phyloP scores from a whole-genome alignment of 1,139 yeast genomes.

The Zygosaccharomyces pseudobailii region DNA sequence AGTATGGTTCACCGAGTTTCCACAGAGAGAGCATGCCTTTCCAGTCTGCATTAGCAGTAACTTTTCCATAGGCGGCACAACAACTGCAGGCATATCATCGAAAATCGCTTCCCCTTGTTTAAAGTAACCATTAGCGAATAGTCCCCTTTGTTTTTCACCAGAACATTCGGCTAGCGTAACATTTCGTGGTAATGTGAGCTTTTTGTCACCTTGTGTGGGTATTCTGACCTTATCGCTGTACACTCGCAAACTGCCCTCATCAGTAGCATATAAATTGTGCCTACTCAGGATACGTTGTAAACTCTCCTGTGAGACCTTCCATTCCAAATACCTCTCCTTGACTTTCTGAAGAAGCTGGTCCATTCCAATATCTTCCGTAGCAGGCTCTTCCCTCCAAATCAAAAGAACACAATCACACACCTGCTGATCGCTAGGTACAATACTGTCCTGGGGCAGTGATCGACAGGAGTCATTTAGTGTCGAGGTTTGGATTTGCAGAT shows the following conservation, averaged over 20 bases:
- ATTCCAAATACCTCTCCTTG: constrained; percentile 48
- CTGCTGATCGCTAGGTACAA: constrained; percentile 59
- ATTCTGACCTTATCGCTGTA: constrained; percentile 53
- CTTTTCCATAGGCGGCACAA: constrained; percentile 69
- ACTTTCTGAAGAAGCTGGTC: constrained; percentile 51
- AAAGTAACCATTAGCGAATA: constrained; percentile 43
- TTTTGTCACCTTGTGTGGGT: constrained; percentile 42
- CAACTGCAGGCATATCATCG: constrained; percentile 60
- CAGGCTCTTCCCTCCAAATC: constrained; percentile 66
- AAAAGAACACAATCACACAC: constrained; percentile 57
- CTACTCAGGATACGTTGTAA: constrained; percentile 50
- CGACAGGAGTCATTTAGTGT: constrained; percentile 13
- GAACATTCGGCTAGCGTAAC: constrained; percentile 42
- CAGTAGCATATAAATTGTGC: constrained; percentile 43
- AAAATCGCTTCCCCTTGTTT: constrained; percentile 52
- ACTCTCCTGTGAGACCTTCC: constrained; percentile 61
- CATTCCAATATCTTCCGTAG: constrained; percentile 54
- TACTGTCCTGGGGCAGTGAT: constrained; percentile 9
- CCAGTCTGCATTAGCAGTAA: constrained; percentile 58
- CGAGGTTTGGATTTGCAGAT: constrained; percentile 13
- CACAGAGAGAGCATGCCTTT: constrained; percentile 78
- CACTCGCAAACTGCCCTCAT: constrained; percentile 39
- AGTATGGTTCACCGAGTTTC: constrained; percentile 48
- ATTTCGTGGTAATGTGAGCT: constrained; percentile 40
- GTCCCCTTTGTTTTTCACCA: constrained; percentile 46